Evolutionary conservation across 1,284 basidiomycete species (phyloP).

Genomic region (Rugosomyces carneus): DNA sequence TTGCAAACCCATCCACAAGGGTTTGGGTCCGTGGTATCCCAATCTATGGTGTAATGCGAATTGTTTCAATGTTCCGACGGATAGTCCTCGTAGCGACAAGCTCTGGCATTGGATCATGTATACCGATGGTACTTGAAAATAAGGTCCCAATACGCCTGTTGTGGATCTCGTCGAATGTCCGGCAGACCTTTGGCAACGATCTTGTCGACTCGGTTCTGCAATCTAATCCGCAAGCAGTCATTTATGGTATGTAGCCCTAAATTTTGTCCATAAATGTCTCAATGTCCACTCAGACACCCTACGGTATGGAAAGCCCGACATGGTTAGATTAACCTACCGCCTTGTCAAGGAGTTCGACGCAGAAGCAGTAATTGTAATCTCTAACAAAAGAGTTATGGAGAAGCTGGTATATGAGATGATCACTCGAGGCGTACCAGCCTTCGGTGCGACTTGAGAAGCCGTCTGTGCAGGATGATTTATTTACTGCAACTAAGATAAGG

Average conservation of each 20-base stretch:
- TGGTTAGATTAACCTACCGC: slow-evolving; percentile 47
- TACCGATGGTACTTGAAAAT: slow-evolving; percentile 46
- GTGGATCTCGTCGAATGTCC: slow-evolving; percentile 56
- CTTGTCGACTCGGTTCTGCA: slow-evolving; percentile 50
- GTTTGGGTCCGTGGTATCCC: slow-evolving; percentile 54
- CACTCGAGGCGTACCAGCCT: slow-evolving; percentile 54
- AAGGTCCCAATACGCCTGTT: slow-evolving; percentile 47
- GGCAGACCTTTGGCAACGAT: slow-evolving; percentile 53
- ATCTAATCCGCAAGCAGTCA: slow-evolving; percentile 46
- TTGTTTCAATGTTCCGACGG: slow-evolving; percentile 50
- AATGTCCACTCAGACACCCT: slow-evolving; percentile 40
- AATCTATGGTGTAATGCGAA: slow-evolving; percentile 49
- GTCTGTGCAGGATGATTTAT: too few relatives aligned
- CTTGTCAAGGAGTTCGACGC: slow-evolving; percentile 55
- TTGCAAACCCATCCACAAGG: slow-evolving; percentile 43
- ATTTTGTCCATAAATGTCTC: not conserved
- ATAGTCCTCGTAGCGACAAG: slow-evolving; percentile 55
- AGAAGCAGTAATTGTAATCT: slow-evolving; percentile 56
- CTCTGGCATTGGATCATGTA: slow-evolving; percentile 55
- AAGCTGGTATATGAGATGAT: slow-evolving; percentile 59
- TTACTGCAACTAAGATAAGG: too few relatives aligned
- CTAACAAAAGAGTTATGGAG: slow-evolving; percentile 54
- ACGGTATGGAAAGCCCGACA: slow-evolving; percentile 26
- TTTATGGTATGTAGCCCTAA: slow-evolving; percentile 40
- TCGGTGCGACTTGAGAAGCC: slow-evolving; percentile 47